These are phyloP conservation scores for Cutaneotrichosporon sp. DNA, from an alignment of 1,284 basidiomycete genomes.

Conservation along the genomic window DNA sequence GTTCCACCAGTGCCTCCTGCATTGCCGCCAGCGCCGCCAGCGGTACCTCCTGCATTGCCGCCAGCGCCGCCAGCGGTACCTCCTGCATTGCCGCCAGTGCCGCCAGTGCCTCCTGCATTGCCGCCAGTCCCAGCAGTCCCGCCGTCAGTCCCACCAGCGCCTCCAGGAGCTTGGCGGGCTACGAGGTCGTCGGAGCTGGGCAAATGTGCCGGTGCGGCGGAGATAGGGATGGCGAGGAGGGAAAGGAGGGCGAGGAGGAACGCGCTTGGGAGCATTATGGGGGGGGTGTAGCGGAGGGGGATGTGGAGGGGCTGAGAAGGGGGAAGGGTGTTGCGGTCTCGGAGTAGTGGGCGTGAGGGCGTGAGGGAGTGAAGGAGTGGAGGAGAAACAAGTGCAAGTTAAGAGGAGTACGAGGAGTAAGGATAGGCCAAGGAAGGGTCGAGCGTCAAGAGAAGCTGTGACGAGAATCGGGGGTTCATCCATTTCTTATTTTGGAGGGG, in stretches of 20 bases:
- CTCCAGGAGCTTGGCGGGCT: neutral
- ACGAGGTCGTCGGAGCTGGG: neutral
- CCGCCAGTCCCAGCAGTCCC: constrained; percentile 3
- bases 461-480: too few species aligned
- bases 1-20: neutral
- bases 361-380: neutral
- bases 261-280: constrained; percentile 3
- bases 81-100: neutral
- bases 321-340: neutral
- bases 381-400: neutral
- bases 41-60: neutral
- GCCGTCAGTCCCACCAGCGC: neutral
- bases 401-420: neutral
- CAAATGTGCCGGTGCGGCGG: neutral
- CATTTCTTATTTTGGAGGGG: too few species aligned
- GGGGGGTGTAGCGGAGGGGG: neutral
- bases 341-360: neutral
- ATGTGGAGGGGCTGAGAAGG: neutral
- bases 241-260: neutral
- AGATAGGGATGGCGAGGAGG: too few species aligned
- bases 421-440: too few species aligned
- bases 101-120: neutral
- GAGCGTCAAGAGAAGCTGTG: too few species aligned
- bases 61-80: neutral
- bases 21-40: neutral